Evolutionary conservation across 169 alveolate genomes (phyloP), one percentile per base, ranked within the genome.

Genomic region (Plasmodium reichenowi): DNA sequence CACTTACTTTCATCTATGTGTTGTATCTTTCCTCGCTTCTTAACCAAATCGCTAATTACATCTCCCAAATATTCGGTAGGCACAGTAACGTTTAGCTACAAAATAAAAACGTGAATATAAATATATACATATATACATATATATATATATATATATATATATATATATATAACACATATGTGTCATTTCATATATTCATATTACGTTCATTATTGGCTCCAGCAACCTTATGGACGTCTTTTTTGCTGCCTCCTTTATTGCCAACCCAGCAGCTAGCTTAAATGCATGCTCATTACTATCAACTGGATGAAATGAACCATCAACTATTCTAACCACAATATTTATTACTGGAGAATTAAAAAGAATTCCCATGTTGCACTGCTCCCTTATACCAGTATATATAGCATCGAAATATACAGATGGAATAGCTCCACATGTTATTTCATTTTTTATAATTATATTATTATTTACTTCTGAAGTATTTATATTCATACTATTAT

Each of bases 121-220:
- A 56, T 67, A 15, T 17, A 15, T 10, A 71, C 6, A 70, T 1
- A 38, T 47, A 58, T 12, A 47, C 50, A 56, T 56, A 56, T 12
- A 56, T 13, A 64, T 64, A 26, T 12, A 38, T 9, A 64, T 26
- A 64, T 15, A 12, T 0, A 29, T 3, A 1, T 24, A 20, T 68
- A 20, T 45, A 17, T 10, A 68, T 45, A 68, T 1, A 38, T 8
- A 63, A 38, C 9, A 38, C 47, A 38, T 38, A 38, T 38, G 6
- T 38, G 9, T 38, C 47, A 38, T 38, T 38, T 38, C 20, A 64
- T 32, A 20, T 24, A 29, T 17, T 71, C 43, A 20, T 43, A 66
- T 6, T 83, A 95, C 97, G 80, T 93, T 95, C 99, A 97, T 96
- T 70, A 94, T 93, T 56, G 98, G 99, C 93, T 96, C 98, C 68